Evolutionary conservation across 352 stramenopile genomes (phyloP), one percentile per base, ranked within the genome.

Genomic region (Pythium diclinum): DNA sequence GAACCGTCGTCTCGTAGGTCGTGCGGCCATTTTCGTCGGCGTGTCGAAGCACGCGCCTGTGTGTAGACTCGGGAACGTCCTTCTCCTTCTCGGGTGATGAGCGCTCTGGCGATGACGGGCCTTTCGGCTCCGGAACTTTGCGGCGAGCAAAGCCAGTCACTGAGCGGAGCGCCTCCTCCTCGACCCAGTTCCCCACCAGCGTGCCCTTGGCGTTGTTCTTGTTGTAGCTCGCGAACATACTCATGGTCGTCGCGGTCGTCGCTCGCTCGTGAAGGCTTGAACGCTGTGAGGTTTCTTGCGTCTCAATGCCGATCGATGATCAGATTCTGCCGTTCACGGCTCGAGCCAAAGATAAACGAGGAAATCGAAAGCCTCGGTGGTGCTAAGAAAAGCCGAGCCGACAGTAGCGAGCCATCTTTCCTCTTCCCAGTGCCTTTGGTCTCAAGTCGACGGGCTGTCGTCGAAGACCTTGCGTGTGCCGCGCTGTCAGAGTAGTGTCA

Each of bases 181-280:
- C 84, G 51, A 95, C 82, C 86, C 86, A 95, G 65, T 95, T 95
- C 21, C 86, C 86, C 21, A 92, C 75, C 19, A 95, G 73, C 48
- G 83, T 77, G 14, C 77, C 80, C 52, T 90, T 88, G 53, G 66
- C 72, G 63, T 95, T 92, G 69, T 83, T 91, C 66, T 91, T 90
- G 79, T 94, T 94, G 77, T 93, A 93, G 30, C 68, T 68, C 5
- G 76, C 63, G 51, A 81, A 83, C 77, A 87, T 85, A 10, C 38
- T 67, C 33, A 51, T 68, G 17, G 14, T 58, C 11, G 28, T 38
- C 23, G 30, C 59, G 3, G 56, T 44, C 4, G 8, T 38, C 6
- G 14, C n/a, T 57, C 47, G 6, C 3, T 36, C 11, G 23, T 33
- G 21, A 10, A 42, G 36, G 23, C 11, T 40, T 7, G 25, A 13